Evolutionary conservation across 768 basidiomycete genomes (phyloP).

Genomic region (Hypholoma fasciculare): DNA sequence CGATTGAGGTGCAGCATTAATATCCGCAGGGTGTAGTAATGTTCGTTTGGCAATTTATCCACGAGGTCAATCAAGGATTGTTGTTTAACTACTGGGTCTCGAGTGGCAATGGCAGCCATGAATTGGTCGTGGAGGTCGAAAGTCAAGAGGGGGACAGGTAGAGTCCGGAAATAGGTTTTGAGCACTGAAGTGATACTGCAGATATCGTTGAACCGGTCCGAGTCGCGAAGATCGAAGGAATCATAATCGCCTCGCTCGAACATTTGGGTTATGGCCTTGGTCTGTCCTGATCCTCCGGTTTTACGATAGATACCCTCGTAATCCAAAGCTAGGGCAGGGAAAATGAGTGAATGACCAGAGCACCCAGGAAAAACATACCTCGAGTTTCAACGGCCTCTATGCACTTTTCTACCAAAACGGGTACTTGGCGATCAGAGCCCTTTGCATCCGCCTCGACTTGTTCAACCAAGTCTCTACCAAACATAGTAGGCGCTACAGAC

Average conservation of each 20-base stretch:
- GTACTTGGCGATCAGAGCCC: constrained; percentile 64
- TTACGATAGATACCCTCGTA: constrained; percentile 99
- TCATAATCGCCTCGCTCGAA: constrained; percentile 93
- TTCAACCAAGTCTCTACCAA: constrained; percentile 85
- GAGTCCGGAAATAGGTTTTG: constrained; percentile 93
- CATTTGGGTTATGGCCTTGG: constrained; percentile 89
- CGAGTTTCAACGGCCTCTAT: constrained; percentile 88
- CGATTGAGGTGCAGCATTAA: constrained; percentile 88
- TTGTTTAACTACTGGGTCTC: constrained; percentile 61
- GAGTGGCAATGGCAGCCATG: constrained; percentile 70
- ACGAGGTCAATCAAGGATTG: constrained; percentile 67
- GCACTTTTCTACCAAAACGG: constrained; percentile 93
- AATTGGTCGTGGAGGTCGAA: constrained; percentile 91
- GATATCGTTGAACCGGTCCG: constrained; percentile 94
- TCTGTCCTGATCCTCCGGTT: constrained; percentile 89
- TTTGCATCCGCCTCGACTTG: constrained; percentile 73
- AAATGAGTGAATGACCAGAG: not conserved
- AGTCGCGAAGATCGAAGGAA: constrained; percentile 85
- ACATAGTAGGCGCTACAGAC: constrained; percentile 78
- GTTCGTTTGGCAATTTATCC: constrained; percentile 77
- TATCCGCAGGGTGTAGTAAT: constrained; percentile 80
- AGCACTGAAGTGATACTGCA: constrained; percentile 95
- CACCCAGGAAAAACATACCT: constrained; percentile 43
- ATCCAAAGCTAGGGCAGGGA: constrained; percentile 66
- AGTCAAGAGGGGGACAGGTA: constrained; percentile 90